Conservation (phyloP, 148 eudicot genomes). For the Oxyria digyna region DNA sequence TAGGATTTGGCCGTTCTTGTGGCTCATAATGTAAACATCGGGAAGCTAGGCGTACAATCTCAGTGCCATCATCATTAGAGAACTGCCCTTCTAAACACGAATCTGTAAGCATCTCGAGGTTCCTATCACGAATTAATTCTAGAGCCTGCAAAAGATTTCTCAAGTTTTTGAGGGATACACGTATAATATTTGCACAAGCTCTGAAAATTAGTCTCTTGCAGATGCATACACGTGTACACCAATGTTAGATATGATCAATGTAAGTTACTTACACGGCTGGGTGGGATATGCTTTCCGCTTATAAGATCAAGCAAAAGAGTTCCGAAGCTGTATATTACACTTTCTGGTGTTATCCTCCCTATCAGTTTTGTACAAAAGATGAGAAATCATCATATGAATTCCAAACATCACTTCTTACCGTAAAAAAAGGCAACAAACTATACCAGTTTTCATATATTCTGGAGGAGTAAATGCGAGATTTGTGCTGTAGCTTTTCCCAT, state of each 20-base stretch:
- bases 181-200: background rate
- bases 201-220: background rate
- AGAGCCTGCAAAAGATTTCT: slow-evolving; percentile 30
- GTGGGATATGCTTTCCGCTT: slow-evolving; percentile 71
- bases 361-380: too few relatives aligned
- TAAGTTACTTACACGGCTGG: slow-evolving; percentile 42
- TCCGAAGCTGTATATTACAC: slow-evolving; percentile 62
- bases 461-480: slow-evolving; percentile 75
- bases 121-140: slow-evolving; percentile 58
- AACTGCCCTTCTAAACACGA: slow-evolving; percentile 61
- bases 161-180: background rate
- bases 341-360: slow-evolving; percentile 62
- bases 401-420: too few relatives aligned
- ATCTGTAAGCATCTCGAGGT: slow-evolving; percentile 56
- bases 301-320: slow-evolving; percentile 60
- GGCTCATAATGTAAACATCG: slow-evolving; percentile 61
- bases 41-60: slow-evolving; percentile 51
- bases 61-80: slow-evolving; percentile 52
- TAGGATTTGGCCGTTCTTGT: slow-evolving; percentile 51
- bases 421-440: background rate
- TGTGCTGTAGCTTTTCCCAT: slow-evolving; percentile 65
- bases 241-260: background rate
- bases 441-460: slow-evolving; percentile 60
- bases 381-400: too few relatives aligned
- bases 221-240: too few relatives aligned